These are phyloP conservation scores for Phyllosticta ampelicida DNA, from an alignment of 2,329 filamentous ascomycete genomes.

Conservation along the genomic window DNA sequence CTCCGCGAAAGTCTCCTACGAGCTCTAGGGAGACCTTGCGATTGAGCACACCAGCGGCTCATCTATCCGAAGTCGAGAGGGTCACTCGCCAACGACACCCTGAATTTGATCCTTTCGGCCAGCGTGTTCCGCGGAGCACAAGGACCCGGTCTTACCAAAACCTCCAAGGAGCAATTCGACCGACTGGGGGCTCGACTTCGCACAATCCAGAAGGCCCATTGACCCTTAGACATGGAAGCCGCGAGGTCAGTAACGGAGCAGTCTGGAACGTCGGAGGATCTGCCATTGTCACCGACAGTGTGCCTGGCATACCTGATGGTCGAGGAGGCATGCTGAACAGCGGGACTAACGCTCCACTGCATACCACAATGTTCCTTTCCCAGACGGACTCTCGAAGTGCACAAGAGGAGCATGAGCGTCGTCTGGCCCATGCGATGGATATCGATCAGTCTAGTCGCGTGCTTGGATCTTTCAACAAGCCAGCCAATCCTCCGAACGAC, in stretches of 20 bases:
- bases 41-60: conserved; percentile 38
- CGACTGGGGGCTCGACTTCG: background rate
- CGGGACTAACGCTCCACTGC: conserved; percentile 59
- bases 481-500: background rate
- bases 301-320: conserved; percentile 46
- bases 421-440: conserved; percentile 71
- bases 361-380: conserved; percentile 46
- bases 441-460: conserved; percentile 60
- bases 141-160: conserved; percentile 23
- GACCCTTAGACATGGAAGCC: conserved; percentile 11
- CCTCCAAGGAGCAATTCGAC: conserved; percentile 13
- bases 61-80: conserved; percentile 38
- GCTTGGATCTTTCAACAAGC: conserved; percentile 32
- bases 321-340: conserved; percentile 55
- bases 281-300: conserved; percentile 44
- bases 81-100: conserved; percentile 33
- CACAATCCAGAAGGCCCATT: background rate
- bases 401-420: conserved; percentile 56
- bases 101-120: conserved; percentile 43
- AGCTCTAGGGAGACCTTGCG: conserved; percentile 40
- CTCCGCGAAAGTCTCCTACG: conserved; percentile 32
- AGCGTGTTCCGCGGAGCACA: conserved; percentile 24
- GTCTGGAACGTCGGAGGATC: conserved; percentile 71
- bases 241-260: conserved; percentile 52
- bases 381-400: conserved; percentile 46